These are phyloP conservation scores for Physcomitrium patens DNA, from an alignment of 225 moss, liverwort and hornwort species.

Conservation along the genomic window DNA sequence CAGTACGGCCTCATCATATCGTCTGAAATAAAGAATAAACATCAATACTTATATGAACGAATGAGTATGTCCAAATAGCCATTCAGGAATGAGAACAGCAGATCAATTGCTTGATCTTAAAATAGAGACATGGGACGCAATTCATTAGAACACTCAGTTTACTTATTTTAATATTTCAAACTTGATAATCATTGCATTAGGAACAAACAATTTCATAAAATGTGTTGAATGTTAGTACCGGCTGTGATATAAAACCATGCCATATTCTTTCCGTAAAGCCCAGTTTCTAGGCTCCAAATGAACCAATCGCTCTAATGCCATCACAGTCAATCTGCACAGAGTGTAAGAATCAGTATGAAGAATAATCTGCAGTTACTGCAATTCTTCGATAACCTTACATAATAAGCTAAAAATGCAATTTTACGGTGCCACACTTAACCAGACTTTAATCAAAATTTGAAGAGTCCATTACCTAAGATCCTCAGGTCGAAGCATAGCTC, in stretches of 20 bases:
- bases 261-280: constrained; percentile 32
- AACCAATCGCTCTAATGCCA: constrained; percentile 34
- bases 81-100: too few relatives aligned
- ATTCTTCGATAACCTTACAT: background rate
- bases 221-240: background rate
- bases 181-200: too few relatives aligned
- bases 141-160: too few relatives aligned
- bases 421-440: too few relatives aligned
- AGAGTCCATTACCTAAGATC: too few relatives aligned
- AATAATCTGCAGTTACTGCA: background rate
- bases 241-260: constrained; percentile 35
- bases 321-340: constrained; percentile 20
- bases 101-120: too few relatives aligned
- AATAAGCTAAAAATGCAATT: background rate
- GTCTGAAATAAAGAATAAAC: background rate
- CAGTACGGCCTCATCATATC: constrained; percentile 33
- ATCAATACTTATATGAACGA: background rate
- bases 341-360: background rate
- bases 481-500: too few relatives aligned
- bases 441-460: too few relatives aligned
- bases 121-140: too few relatives aligned
- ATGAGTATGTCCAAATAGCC: background rate
- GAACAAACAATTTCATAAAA: too few relatives aligned
- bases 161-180: too few relatives aligned
- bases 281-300: constrained; percentile 30